Base-by-base conservation (phyloP, 2,329 filamentous ascomycete genomes). In the Pezicula rhizophila region DNA sequence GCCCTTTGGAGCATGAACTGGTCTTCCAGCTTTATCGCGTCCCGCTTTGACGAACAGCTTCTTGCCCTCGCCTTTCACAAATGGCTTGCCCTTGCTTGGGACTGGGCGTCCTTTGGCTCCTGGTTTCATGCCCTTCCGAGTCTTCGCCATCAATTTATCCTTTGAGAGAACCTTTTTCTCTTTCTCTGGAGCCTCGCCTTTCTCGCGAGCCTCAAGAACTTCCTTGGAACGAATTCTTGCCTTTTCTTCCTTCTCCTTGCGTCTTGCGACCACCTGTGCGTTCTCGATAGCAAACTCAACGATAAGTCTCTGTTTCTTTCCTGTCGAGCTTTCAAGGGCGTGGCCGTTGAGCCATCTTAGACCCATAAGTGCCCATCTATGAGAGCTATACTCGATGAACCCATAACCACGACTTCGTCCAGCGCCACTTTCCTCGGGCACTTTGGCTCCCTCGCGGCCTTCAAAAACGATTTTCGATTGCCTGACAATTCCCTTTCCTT, bases 221-320 rank as follows among this genome's bases (percentile, higher is more conserved):
- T 68, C 64, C 48, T 64, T 58, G 8, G 57, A 60, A 34, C 64
- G 56, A 52, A 74, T 67, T 38, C 74, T 67, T 4, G 75, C 70
- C 55, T 80, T 80, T 45, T 70, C 67, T 63, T 89, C 84, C 43
- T 73, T 73, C 52, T 84, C 80, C 52, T 75, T 79, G 47, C 95
- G 79, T 55, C 93, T 78, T 57, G 84, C 79, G n/a, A 99, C 85
- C 1, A 99, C 93, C 62, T 96, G 91, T 1, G 89, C 91, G 61
- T 99, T 99, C 70, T 99, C 93, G 65, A 99, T 96, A 17, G 93
- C 90, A 65, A 99, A 99, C 67, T 99, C 95, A 34, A 92, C 92
- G 63, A 99, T 89, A 45, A 99, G 71, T 11, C 93, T 79, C 68
- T 93, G 91, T 65, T 89, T 92, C 70, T 86, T 89, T 56, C 93